These are phyloP conservation scores for Quillaja saponaria DNA, from an alignment of 306 rosid genomes.

Conservation along the genomic window DNA sequence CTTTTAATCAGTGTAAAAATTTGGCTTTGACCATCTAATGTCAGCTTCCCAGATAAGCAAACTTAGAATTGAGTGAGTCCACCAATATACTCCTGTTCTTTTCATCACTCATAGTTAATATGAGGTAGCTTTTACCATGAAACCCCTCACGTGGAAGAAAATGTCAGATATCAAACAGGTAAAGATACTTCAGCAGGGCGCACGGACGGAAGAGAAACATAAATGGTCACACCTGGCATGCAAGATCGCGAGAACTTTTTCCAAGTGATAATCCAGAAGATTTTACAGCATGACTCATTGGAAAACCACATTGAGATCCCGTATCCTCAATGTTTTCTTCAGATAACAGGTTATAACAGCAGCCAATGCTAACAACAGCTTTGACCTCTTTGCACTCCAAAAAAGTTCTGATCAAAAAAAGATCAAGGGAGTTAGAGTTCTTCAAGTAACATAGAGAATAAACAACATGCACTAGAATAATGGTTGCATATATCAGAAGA, in stretches of 20 bases:
- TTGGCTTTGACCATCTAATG: too few relatives aligned
- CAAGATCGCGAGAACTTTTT: slow-evolving; percentile 80
- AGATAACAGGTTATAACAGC: slow-evolving; percentile 88
- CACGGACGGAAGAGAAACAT: too few relatives aligned
- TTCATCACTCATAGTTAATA: too few relatives aligned
- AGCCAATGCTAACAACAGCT: slow-evolving; percentile 86
- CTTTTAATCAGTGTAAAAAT: too few relatives aligned
- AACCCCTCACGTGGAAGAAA: too few relatives aligned
- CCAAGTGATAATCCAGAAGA: slow-evolving; percentile 69
- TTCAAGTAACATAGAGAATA: background rate
- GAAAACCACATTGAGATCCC: slow-evolving; percentile 66
- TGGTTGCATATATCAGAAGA: too few relatives aligned
- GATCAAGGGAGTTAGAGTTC: slow-evolving; percentile 27
- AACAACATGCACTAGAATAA: slow-evolving; percentile 6
- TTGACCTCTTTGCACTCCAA: slow-evolving; percentile 75
- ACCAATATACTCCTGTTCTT: too few relatives aligned
- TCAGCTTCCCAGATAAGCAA: too few relatives aligned
- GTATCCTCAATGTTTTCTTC: slow-evolving; percentile 54
- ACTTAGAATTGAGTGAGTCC: too few relatives aligned
- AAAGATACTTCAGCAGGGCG: too few relatives aligned
- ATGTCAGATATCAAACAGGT: too few relatives aligned
- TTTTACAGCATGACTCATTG: slow-evolving; percentile 72
- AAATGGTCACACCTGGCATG: slow-evolving; percentile 84
- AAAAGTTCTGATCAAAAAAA: slow-evolving; percentile 60
- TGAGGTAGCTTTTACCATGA: too few relatives aligned